A percentile compares a stretch with the other conserved stretches of the same genome.
Conservation (phyloP, 768 basidiomycete genomes). For the Sporobolomyces pararoseus region DNA sequence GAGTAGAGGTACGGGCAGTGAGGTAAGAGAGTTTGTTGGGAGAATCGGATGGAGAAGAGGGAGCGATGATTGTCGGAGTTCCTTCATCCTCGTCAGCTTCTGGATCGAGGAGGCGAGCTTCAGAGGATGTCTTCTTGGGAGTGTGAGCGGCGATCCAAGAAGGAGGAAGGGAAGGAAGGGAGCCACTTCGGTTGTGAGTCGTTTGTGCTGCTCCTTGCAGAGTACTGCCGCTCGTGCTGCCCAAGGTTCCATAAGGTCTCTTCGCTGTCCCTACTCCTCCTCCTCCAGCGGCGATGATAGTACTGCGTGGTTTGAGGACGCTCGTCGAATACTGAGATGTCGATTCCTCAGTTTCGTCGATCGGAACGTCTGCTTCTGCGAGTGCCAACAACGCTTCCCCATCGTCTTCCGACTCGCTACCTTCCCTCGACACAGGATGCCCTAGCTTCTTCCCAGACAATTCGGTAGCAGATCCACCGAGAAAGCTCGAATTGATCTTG, state of each 20-base stretch:
- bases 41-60: slow-evolving; percentile 23
- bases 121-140: slow-evolving; percentile 48
- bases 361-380: slow-evolving; percentile 17
- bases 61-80: slow-evolving; percentile 11
- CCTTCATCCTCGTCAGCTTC: slow-evolving; percentile 16
- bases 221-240: slow-evolving; percentile 23
- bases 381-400: slow-evolving; percentile 30
- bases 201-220: slow-evolving; percentile 61
- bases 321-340: slow-evolving; percentile 15
- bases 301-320: slow-evolving; percentile 22
- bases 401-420: slow-evolving; percentile 24
- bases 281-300: neutral
- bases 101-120: slow-evolving; percentile 43
- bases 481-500: slow-evolving; percentile 11
- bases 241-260: slow-evolving; percentile 24
- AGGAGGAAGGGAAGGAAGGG: slow-evolving; percentile 46
- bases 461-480: neutral
- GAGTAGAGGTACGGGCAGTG: slow-evolving; percentile 48
- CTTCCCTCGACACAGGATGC: slow-evolving; percentile 1
- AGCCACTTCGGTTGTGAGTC: slow-evolving; percentile 58
- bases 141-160: slow-evolving; percentile 46
- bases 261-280: neutral
- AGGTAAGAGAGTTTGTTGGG: slow-evolving; percentile 42
- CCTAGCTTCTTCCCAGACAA: neutral
- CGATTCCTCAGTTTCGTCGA: slow-evolving; percentile 30